These are phyloP conservation scores for Zancudomyces culisetae DNA, from an alignment of 371 early-diverging fungal genomes.

Conservation along the genomic window DNA sequence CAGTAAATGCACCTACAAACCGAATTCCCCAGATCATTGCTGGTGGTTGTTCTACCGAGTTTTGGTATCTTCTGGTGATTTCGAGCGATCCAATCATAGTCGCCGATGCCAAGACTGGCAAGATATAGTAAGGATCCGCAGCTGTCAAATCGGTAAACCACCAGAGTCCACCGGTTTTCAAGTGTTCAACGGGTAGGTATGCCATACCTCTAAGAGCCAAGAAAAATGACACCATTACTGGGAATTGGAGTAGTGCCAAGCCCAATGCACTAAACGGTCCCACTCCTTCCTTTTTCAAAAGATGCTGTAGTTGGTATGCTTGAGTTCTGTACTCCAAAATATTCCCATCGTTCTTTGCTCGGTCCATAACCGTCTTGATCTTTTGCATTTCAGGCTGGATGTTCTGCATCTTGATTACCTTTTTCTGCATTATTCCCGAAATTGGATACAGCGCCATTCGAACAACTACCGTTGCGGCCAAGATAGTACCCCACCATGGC, in stretches of 20 bases:
- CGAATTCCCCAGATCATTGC: slow-evolving; percentile 54
- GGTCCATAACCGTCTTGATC: slow-evolving; percentile 39
- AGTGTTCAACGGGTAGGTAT: slow-evolving; percentile 60
- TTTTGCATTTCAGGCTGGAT: slow-evolving; percentile 53
- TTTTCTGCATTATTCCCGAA: slow-evolving; percentile 51
- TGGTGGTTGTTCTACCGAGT: slow-evolving; percentile 11
- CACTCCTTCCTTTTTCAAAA: slow-evolving; percentile 44
- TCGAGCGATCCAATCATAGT: slow-evolving; percentile 61
- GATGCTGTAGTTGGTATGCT: slow-evolving; percentile 30
- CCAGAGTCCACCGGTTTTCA: slow-evolving; percentile 46
- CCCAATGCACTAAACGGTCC: slow-evolving; percentile 42
- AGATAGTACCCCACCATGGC: slow-evolving; percentile 89
- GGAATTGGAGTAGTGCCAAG: slow-evolving; percentile 49
- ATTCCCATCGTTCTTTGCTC: slow-evolving; percentile 38
- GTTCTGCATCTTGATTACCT: slow-evolving; percentile 48
- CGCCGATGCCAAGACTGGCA: slow-evolving; percentile 55
- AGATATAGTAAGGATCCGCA: slow-evolving; percentile 60
- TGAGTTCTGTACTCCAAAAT: slow-evolving; percentile 29
- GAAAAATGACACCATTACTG: slow-evolving; percentile 81
- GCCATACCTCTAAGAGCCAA: slow-evolving; percentile 68
- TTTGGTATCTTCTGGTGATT: slow-evolving; percentile 20
- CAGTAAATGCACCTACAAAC: slow-evolving; percentile 33
- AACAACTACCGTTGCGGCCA: slow-evolving; percentile 41
- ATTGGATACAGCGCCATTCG: slow-evolving; percentile 58
- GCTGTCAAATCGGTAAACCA: slow-evolving; percentile 74